Base-by-base conservation (phyloP, 83 land plant genomes). In the Diphasiastrum complanatum region DNA sequence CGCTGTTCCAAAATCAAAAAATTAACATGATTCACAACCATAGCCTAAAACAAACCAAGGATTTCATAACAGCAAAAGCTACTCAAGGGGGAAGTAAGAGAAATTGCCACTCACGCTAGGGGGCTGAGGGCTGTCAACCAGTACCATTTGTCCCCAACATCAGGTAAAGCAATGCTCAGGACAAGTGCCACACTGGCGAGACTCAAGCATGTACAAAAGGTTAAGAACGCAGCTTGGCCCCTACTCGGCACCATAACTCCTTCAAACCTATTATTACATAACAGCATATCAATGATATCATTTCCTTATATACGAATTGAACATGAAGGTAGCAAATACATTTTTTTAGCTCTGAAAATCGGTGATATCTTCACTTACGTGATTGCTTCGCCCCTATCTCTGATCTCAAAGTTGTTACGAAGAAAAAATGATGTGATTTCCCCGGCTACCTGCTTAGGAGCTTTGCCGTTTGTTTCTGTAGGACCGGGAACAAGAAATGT, bases 191-290 rank as follows among this genome's bases (percentile, higher is more conserved):
- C 90, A 61, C 99, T 85, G 5, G 78, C 96, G 19, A 93, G 68
- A 73, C 99, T 93, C n/a, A 93, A 78, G 68, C 83, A 83, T 12
- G 92, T 93, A 65, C 99, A 93, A 76, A 93, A 89, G 0, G 87
- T 83, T 43, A 93, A 67, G 61, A 93, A 82, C 23, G 88, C 89
- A 35, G 99, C 99, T 66, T 93, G 99, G 30, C 89, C 96, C 45
- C 99, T 65, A 77, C 89, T 89, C 40, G 99, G 91, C 16, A 66
- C 75, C 87, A 93, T 93, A 60, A 70, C 72, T 16, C 99, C 99
- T 73, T 93, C 99, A 76, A 93, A 93, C 68, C 99, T 93, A 50
- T 31, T 43, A 28, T 22, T 24, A 61, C 16, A 67, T 18, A 47
- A 26, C n/a, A 19, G 33, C 30, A 10, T 19, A 38, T 36, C 19